These are phyloP conservation scores for Linum lewisii DNA, from an alignment of 345 rosid genomes.

Conservation along the genomic window DNA sequence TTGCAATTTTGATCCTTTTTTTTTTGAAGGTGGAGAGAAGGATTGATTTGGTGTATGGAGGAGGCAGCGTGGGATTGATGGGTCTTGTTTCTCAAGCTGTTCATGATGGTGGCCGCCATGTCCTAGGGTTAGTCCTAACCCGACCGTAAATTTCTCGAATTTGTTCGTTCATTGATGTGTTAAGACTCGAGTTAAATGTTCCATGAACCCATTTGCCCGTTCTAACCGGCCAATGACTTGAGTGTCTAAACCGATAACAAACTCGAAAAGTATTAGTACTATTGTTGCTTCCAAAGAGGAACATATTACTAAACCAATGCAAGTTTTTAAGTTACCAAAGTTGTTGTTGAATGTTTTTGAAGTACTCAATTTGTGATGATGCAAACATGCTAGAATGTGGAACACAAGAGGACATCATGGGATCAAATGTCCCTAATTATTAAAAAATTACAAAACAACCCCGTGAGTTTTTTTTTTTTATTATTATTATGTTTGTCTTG, in stretches of 20 bases:
- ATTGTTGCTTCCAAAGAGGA: not conserved
- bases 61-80: constrained; percentile 7
- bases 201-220: too few species aligned
- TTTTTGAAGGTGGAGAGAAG: constrained; percentile 2
- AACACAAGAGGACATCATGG: constrained; percentile 32
- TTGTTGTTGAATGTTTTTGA: constrained; percentile 6
- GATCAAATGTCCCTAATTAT: constrained; percentile 26
- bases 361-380: constrained; percentile 14
- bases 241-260: too few species aligned
- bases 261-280: too few species aligned
- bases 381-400: not conserved
- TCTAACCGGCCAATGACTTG: too few species aligned
- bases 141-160: too few species aligned
- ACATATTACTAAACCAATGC: not conserved
- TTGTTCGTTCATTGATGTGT: too few species aligned
- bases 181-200: too few species aligned
- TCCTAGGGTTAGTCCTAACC: constrained; percentile 4
- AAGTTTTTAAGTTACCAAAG: not conserved
- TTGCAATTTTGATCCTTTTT: too few species aligned
- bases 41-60: constrained; percentile 7
- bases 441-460: too few species aligned
- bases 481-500: too few species aligned
- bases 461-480: too few species aligned
- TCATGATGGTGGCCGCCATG: constrained; percentile 9
- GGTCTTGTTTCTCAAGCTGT: constrained; percentile 7